Evolutionary conservation across 1,284 basidiomycete genomes (phyloP).

Genomic region (Marasmius sp.): DNA sequence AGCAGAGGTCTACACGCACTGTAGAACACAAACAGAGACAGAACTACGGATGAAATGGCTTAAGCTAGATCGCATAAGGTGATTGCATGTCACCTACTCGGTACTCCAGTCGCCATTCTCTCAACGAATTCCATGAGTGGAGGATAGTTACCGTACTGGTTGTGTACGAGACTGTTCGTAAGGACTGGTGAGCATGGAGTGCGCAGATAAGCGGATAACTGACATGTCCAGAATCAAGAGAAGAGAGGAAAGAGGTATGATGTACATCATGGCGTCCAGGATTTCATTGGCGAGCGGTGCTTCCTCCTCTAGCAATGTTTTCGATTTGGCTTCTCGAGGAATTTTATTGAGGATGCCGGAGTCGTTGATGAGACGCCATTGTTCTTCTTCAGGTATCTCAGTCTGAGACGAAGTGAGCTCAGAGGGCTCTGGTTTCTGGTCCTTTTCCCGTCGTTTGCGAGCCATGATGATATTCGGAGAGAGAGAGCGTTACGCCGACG

Average conservation of each 20-base stretch:
- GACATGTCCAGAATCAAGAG: slow-evolving; percentile 79
- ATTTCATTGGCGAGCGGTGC: slow-evolving; percentile 64
- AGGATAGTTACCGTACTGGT: slow-evolving; percentile 66
- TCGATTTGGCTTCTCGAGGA: slow-evolving; percentile 14
- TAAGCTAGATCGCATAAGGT: slow-evolving; percentile 6
- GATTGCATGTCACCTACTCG: slow-evolving; percentile 50
- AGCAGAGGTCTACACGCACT: slow-evolving; percentile 44
- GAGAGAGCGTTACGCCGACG: background rate
- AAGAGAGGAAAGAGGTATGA: slow-evolving; percentile 71
- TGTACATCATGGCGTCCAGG: slow-evolving; percentile 57
- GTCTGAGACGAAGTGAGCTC: slow-evolving; percentile 19
- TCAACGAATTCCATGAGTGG: slow-evolving; percentile 46
- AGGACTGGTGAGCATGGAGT: background rate
- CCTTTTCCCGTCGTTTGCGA: slow-evolving; percentile 34
- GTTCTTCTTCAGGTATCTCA: slow-evolving; percentile 70
- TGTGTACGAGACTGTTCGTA: slow-evolving; percentile 62
- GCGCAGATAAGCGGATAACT: slow-evolving; percentile 24
- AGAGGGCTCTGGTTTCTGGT: slow-evolving; percentile 16
- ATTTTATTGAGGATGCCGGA: slow-evolving; percentile 61
- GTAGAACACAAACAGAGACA: slow-evolving; percentile 75
- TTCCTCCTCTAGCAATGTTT: slow-evolving; percentile 30
- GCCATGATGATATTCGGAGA: slow-evolving; percentile 29
- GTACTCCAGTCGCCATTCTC: slow-evolving; percentile 60
- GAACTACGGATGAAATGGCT: slow-evolving; percentile 41
- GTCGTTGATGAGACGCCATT: slow-evolving; percentile 72